Conservation (phyloP, 176 grass and related monocot genomes). For the Hsuehochloa calcarea region DNA sequence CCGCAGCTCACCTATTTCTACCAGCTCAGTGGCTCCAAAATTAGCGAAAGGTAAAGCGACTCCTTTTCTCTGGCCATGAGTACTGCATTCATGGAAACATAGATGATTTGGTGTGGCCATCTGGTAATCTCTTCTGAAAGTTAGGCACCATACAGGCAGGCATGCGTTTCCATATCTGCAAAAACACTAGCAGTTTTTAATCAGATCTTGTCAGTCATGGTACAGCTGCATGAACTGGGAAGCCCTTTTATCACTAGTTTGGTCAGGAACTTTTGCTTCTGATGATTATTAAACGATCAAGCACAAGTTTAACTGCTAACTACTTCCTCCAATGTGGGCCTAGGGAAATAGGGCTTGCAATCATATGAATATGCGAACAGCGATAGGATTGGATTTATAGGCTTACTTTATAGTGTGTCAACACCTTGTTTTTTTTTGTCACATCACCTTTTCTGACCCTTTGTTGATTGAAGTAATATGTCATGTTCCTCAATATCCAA, state of each 20-base stretch:
- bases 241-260: slow-evolving; percentile 16
- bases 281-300: slow-evolving; percentile 42
- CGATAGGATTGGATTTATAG: slow-evolving; percentile 49
- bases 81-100: slow-evolving; percentile 22
- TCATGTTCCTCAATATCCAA: slow-evolving; percentile 57
- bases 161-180: slow-evolving; percentile 38
- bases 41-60: slow-evolving; percentile 12
- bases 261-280: slow-evolving; percentile 36
- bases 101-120: neutral
- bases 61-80: slow-evolving; percentile 6
- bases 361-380: slow-evolving; percentile 46
- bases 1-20: slow-evolving; percentile 11
- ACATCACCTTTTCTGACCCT: slow-evolving; percentile 45
- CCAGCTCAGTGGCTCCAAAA: slow-evolving; percentile 20
- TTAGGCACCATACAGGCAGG: slow-evolving; percentile 8
- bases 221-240: slow-evolving; percentile 28
- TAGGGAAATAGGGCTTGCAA: slow-evolving; percentile 35
- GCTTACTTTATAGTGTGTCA: slow-evolving; percentile 49
- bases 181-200: slow-evolving; percentile 24
- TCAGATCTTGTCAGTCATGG: slow-evolving; percentile 36
- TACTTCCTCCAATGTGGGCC: slow-evolving; percentile 32
- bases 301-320: slow-evolving; percentile 47
- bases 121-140: slow-evolving; percentile 40
- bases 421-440: slow-evolving; percentile 49
- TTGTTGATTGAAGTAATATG: slow-evolving; percentile 53